phyloP scores from a whole-genome alignment of 23 red algal genomes.

The Gracilaria caudata region DNA sequence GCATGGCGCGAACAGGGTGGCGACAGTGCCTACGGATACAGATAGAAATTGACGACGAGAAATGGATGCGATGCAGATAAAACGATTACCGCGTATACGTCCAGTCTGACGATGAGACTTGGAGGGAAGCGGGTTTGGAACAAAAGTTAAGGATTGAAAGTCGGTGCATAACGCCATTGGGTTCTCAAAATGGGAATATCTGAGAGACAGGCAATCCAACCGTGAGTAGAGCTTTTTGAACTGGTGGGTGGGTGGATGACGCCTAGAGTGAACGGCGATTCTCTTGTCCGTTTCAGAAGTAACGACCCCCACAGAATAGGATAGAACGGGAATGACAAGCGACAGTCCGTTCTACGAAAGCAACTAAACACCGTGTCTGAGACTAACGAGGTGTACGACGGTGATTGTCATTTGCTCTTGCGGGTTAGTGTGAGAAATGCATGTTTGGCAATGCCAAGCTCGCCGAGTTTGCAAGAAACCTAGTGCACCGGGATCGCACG shows the following conservation, averaged over 20 bases:
- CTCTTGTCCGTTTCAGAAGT: too few relatives aligned
- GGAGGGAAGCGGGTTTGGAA: neutral
- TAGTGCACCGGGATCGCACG: neutral
- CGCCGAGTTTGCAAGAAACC: neutral
- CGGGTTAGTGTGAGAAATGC: too few relatives aligned
- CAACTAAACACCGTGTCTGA: too few relatives aligned
- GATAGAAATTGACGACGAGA: constrained; percentile 35
- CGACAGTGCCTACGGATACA: constrained; percentile 2
- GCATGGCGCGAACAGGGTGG: neutral
- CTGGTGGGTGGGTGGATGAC: too few relatives aligned
- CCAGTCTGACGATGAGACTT: neutral
- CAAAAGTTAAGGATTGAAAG: neutral
- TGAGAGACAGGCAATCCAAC: neutral
- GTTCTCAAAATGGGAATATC: too few relatives aligned
- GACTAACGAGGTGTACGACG: too few relatives aligned
- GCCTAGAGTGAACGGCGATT: too few relatives aligned
- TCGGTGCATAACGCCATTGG: neutral
- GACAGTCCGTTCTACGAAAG: too few relatives aligned
- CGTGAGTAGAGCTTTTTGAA: neutral
- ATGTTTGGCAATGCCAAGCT: too few relatives aligned
- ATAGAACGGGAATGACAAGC: too few relatives aligned
- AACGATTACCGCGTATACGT: neutral
- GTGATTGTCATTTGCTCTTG: too few relatives aligned
- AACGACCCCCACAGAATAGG: too few relatives aligned
- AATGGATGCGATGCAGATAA: constrained; percentile 2